These are phyloP conservation scores for Przewalskia tangutica DNA, from an alignment of 257 asterid genomes.

Conservation along the genomic window DNA sequence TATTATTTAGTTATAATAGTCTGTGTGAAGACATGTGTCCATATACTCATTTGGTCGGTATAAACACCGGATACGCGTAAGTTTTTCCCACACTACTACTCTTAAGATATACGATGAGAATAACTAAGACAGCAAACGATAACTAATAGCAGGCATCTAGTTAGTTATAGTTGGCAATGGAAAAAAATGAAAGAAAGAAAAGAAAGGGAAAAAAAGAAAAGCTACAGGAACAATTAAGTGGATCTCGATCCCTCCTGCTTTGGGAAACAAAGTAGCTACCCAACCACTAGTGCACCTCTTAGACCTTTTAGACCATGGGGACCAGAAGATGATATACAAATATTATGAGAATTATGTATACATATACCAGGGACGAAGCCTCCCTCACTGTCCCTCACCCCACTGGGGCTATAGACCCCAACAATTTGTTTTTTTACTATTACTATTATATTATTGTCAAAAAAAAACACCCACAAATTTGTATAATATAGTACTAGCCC, in stretches of 20 bases:
- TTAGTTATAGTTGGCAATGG: not conserved
- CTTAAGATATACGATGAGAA: too few species aligned
- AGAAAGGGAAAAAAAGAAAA: not conserved
- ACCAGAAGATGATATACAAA: not conserved
- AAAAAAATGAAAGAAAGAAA: not conserved
- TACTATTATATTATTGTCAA: too few species aligned
- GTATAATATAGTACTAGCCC: too few species aligned
- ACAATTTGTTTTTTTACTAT: too few species aligned
- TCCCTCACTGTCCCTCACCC: too few species aligned
- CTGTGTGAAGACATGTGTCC: too few species aligned
- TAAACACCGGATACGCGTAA: not conserved
- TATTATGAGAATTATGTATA: not conserved
- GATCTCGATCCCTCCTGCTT: not conserved
- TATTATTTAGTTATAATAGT: too few species aligned
- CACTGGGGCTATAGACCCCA: too few species aligned
- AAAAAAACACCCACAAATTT: too few species aligned
- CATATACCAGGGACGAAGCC: too few species aligned
- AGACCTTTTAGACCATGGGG: not conserved
- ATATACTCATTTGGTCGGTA: not conserved
- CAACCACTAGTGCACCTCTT: not conserved
- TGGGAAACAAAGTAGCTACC: not conserved
- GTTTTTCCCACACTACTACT: not conserved
- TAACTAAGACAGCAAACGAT: not conserved
- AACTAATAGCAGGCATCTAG: not conserved
- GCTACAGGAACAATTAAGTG: not conserved